Evolutionary conservation across 192 early-diverging fungal species (phyloP), one percentile per base, ranked within the genome.

Genomic region (Linnemannia schmuckeri): DNA sequence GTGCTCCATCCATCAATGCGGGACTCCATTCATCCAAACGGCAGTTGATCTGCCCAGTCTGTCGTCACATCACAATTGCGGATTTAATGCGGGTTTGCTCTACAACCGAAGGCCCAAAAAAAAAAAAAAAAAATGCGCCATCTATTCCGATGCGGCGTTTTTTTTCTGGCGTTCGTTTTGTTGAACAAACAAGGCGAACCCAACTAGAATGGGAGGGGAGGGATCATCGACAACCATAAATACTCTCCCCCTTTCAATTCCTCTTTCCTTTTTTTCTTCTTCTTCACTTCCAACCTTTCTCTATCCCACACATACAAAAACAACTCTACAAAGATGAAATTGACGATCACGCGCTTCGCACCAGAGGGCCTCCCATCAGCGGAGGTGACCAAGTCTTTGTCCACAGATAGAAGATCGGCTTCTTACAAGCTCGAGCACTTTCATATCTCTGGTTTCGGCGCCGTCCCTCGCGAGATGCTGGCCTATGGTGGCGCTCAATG

Each of bases 321-420:
- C 35, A 20, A 5, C 20, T 52, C 18, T 61, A 61, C 5, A 77
- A 70, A 38, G 18, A 84, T 84, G 82, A 61, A 61, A 20, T 41
- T 75, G 47, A 84, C 82, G 0, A 47, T 79, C 1, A 63, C 74
- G 55, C 40, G 68, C 41, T 79, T 84, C 27, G 61, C 72, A 75
- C 77, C 82, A 10, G 77, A 81, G 79, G 33, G 52, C 87, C 30
- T 88, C 91, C 82, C 89, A 72, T 79, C 78, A 0, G 54, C 74
- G 37, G 83, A 80, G 27, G 33, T 80, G 17, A 47, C 74, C 73
- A 85, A 80, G 46, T 74, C 57, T 1, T 33, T 85, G 1, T n/a
- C 77, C 49, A 17, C 61, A 4, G 76, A 78, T 46, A 35, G 33
- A 4, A 37, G 15, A 9, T 73, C 77, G 17, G 54, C 44, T 4